These are phyloP conservation scores for Lagenidium giganteum DNA, from an alignment of 352 stramenopile species.

Conservation along the genomic window DNA sequence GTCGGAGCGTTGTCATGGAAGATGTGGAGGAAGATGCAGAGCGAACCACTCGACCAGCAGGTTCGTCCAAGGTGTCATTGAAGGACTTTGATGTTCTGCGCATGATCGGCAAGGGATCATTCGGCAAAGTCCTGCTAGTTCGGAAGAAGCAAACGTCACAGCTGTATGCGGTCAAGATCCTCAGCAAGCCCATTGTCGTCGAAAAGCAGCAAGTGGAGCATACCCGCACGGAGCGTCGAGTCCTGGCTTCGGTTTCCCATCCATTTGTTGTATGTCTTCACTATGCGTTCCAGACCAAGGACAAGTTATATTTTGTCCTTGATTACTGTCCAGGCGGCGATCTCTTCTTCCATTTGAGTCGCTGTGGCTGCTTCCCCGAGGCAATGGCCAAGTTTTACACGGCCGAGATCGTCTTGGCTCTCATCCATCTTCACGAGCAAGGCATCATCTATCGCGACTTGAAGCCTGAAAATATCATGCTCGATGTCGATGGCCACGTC, in stretches of 20 bases:
- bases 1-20: conserved; percentile 58
- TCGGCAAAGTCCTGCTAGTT: conserved; percentile 90
- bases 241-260: conserved; percentile 75
- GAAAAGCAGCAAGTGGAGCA: conserved; percentile 84
- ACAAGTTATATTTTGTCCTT: conserved; percentile 84
- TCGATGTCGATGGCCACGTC: conserved; percentile 79
- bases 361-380: conserved; percentile 75
- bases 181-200: conserved; percentile 74
- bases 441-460: conserved; percentile 81
- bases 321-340: conserved; percentile 84
- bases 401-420: conserved; percentile 76
- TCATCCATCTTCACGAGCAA: conserved; percentile 84
- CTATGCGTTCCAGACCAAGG: conserved; percentile 84
- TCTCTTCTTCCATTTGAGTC: conserved; percentile 78
- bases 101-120: conserved; percentile 91
- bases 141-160: conserved; percentile 73
- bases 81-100: conserved; percentile 85
- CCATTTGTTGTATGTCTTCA: conserved; percentile 88
- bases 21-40: conserved; percentile 64
- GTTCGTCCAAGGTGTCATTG: conserved; percentile 62
- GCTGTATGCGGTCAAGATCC: conserved; percentile 81
- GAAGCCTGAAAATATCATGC: conserved; percentile 86
- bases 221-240: conserved; percentile 75
- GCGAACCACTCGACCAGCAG: no score
- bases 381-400: conserved; percentile 81